Base-by-base conservation (phyloP, 2,329 filamentous ascomycete species). In the Alternaria burnsii region DNA sequence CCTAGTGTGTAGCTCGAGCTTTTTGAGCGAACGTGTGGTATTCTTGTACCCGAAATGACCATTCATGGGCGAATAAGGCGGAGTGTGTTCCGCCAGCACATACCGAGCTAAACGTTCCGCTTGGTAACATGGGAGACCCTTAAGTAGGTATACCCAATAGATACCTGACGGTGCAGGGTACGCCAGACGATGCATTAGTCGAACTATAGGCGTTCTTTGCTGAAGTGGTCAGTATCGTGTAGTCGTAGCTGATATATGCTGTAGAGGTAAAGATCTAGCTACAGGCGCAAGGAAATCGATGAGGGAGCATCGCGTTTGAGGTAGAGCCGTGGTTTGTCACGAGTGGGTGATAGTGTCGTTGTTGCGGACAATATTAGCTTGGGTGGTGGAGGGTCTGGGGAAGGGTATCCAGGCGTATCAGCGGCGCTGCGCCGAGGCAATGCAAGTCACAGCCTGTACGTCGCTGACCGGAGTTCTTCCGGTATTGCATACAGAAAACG, bases 71-170 rank as follows among this genome's bases (percentile, higher is more conserved):
- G 22, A 43, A 28, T 28, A 32, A 26, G n/a, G 57, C 52, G 57
- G 57, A 55, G 57, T 30, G 18, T 44, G 38, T 53, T 55, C 57
- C 57, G 57, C 24, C 14, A 24, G 18, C 36, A 54, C 11, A 20
- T 46, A 42, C 20, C 42, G 30, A 59, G 51, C 44, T 55, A 40
- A 38, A 28, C 9, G 38, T 55, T 55, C 44, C 52, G 57, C 44
- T 22, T 44, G 30, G 28, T 38, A 50, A 52, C 43, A 55, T 55
- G 38, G 38, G 38, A 20, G 44, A 36, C 44, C 44, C 32, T 58
- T 22, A 50, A 50, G 28, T 30, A 59, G 32, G 44, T 38, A 43
- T 59, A 46, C 44, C 57, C 44, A 54, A 55, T 50, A 34, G 38
- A 46, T 36, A 28, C 44, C 44, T 50, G 30, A 41, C 24, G 47